phyloP scores from a whole-genome alignment of 2,329 filamentous ascomycete species.

The Kalmusia sp. region DNA sequence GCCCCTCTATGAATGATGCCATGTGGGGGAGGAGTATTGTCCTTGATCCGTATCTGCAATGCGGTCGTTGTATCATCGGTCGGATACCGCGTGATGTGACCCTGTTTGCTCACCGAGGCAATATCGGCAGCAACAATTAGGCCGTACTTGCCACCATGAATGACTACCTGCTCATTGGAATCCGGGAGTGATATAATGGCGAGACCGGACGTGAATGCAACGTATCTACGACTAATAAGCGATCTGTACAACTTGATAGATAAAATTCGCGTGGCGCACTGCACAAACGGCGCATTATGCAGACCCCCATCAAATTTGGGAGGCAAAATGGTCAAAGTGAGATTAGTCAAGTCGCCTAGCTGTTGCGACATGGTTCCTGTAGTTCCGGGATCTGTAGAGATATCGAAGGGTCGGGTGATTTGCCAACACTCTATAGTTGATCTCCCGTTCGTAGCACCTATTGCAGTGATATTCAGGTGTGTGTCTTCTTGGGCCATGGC shows the following conservation, averaged over 20 bases:
- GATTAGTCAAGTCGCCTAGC: slow-evolving; percentile 8
- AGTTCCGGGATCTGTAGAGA: slow-evolving; percentile 5
- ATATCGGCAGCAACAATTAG: slow-evolving; percentile 10
- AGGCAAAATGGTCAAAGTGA: slow-evolving; percentile 7
- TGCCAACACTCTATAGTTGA: slow-evolving; percentile 11
- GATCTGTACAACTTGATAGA: neutral
- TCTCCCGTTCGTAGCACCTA: slow-evolving; percentile 3
- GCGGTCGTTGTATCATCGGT: slow-evolving; percentile 6
- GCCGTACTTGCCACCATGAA: slow-evolving; percentile 7
- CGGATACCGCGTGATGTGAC: slow-evolving; percentile 10
- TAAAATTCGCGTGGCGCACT: slow-evolving; percentile 1
- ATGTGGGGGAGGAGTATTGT: slow-evolving; percentile 4
- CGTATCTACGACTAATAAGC: slow-evolving; percentile 2
- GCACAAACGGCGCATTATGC: slow-evolving; percentile 7
- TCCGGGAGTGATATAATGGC: slow-evolving; percentile 5
- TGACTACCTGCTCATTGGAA: neutral
- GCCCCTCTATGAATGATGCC: slow-evolving; percentile 1
- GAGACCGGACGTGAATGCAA: slow-evolving; percentile 8
- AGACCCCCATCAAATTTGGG: slow-evolving; percentile 7
- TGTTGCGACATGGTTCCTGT: slow-evolving; percentile 5
- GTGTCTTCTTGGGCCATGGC: neutral
- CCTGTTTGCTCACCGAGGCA: slow-evolving; percentile 5
- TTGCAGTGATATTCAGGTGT: slow-evolving; percentile 7
- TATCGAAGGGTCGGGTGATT: slow-evolving; percentile 10
- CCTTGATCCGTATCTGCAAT: slow-evolving; percentile 10